Evolutionary conservation across 108 stramenopile genomes (phyloP).

Genomic region (Fragilariopsis cylindrus): DNA sequence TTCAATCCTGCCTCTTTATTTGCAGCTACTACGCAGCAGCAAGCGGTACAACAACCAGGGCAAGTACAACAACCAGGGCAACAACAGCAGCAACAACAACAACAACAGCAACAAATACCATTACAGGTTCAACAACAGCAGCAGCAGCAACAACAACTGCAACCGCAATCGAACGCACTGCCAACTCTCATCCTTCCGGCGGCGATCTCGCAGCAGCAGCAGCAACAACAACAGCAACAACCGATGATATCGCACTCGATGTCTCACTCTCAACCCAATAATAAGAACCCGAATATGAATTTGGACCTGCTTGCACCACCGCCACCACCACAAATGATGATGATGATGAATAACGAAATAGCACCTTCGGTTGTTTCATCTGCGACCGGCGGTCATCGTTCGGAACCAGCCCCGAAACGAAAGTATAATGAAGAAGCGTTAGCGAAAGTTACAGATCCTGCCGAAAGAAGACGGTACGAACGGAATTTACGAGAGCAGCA

Average conservation of each 20-base stretch:
- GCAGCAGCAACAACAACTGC: constrained; percentile 23
- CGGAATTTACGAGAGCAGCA: constrained; percentile 87
- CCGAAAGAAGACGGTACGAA: constrained; percentile 66
- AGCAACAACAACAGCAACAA: background rate
- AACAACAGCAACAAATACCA: background rate
- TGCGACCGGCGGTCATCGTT: constrained; percentile 5
- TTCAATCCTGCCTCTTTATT: constrained; percentile 5
- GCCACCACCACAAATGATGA: background rate
- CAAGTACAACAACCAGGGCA: background rate
- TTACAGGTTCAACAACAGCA: background rate
- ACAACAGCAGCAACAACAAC: constrained; percentile 29
- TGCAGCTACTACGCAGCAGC: constrained; percentile 2
- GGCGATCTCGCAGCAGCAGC: background rate
- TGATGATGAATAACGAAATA: constrained; percentile 10
- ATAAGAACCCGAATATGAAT: too few relatives aligned
- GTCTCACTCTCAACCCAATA: too few relatives aligned
- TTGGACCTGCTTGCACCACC: too few relatives aligned
- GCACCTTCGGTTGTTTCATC: constrained; percentile 8
- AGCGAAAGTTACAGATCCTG: constrained; percentile 52
- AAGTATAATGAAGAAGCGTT: constrained; percentile 24
- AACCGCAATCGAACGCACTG: background rate
- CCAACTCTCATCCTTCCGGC: constrained; percentile 2
- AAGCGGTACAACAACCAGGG: background rate
- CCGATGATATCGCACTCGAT: background rate
- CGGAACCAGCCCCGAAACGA: background rate